phyloP scores from a whole-genome alignment of 225 moss, liverwort and hornwort genomes.

The Sphagnum tenellum region DNA sequence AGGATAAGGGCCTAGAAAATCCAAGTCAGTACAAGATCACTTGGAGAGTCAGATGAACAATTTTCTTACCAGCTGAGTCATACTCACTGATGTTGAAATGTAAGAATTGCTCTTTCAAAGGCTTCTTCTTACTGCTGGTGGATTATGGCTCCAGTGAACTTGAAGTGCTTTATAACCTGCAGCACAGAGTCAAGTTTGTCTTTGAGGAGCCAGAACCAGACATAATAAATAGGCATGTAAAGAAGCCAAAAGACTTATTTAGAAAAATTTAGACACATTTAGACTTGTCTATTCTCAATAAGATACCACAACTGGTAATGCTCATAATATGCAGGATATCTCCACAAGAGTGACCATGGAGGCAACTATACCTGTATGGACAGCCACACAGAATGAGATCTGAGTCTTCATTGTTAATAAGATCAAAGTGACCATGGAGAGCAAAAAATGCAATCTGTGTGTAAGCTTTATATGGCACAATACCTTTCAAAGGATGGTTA shows the following conservation, averaged over 20 bases:
- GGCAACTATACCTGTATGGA: slow-evolving; percentile 36
- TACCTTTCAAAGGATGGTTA: not conserved
- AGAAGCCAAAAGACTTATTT: too few species aligned
- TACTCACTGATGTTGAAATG: slow-evolving; percentile 91
- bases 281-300: slow-evolving; percentile 93
- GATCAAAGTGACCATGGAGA: slow-evolving; percentile 60
- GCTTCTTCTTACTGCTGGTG: slow-evolving; percentile 63
- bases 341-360: slow-evolving; percentile 2
- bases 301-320: slow-evolving; percentile 22
- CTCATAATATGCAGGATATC: too few species aligned
- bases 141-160: slow-evolving; percentile 62
- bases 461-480: slow-evolving; percentile 97
- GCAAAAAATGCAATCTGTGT: slow-evolving; percentile 92
- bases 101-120: slow-evolving; percentile 70
- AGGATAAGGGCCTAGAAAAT: slow-evolving; percentile 99
- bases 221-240: too few species aligned
- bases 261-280: slow-evolving; percentile 18
- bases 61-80: slow-evolving; percentile 54
- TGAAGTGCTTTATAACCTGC: slow-evolving; percentile 87
- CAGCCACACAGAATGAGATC: slow-evolving; percentile 90
- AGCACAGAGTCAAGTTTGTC: not conserved
- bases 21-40: slow-evolving; percentile 40
- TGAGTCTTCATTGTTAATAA: slow-evolving; percentile 90
- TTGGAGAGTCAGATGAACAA: slow-evolving; percentile 69
- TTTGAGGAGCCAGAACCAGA: too few species aligned